phyloP scores from a whole-genome alignment of 2,329 filamentous ascomycete genomes.

The Colletotrichum somersetense region DNA sequence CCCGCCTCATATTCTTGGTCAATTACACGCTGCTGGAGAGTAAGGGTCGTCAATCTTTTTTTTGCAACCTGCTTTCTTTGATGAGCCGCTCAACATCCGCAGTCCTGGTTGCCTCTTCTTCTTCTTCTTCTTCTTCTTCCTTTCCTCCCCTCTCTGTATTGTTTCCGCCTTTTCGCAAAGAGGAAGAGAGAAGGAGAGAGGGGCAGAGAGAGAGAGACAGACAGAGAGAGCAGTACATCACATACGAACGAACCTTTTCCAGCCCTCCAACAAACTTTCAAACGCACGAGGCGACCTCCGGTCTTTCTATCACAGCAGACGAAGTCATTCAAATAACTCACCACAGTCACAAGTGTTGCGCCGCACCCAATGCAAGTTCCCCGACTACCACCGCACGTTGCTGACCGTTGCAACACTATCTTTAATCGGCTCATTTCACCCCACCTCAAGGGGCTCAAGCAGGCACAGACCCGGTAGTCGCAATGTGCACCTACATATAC shows the following conservation, averaged over 20 bases:
- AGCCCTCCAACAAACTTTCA: background rate
- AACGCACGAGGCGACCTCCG: background rate
- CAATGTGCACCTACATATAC: conserved; percentile 52
- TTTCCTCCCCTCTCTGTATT: too few species aligned
- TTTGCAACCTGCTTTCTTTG: background rate
- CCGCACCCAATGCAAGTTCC: background rate
- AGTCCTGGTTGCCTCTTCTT: background rate
- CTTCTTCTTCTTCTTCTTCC: background rate
- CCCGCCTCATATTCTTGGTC: too few species aligned
- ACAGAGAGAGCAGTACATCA: background rate
- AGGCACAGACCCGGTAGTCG: background rate
- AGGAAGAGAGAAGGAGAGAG: background rate
- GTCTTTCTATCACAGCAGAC: background rate
- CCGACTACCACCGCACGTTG: background rate
- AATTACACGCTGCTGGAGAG: too few species aligned
- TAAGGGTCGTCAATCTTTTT: background rate
- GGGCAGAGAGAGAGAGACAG: too few species aligned
- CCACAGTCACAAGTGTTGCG: background rate
- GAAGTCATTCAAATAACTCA: background rate
- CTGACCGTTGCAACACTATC: background rate
- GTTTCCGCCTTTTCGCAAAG: background rate
- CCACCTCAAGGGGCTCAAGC: background rate
- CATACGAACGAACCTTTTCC: background rate
- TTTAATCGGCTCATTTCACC: background rate
- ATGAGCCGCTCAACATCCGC: too few species aligned